These are phyloP conservation scores for Scleroderma citrinum DNA, from an alignment of 768 basidiomycete species.

Conservation along the genomic window DNA sequence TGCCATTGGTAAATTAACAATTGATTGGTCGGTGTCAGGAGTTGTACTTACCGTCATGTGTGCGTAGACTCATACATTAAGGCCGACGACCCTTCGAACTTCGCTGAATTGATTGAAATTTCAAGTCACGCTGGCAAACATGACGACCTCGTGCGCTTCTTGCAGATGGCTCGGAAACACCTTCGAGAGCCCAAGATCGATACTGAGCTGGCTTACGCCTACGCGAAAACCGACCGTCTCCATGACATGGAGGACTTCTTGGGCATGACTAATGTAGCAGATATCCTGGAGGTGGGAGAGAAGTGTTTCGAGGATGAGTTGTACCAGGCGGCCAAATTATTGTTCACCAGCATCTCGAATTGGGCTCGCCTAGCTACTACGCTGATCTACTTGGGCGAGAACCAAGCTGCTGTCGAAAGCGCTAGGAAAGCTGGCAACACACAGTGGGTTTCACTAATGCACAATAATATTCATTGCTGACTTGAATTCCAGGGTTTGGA, in stretches of 20 bases:
- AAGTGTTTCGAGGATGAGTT: slow-evolving; percentile 98
- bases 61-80: slow-evolving; percentile 90
- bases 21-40: background rate
- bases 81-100: slow-evolving; percentile 93
- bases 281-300: slow-evolving; percentile 94
- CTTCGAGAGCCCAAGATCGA: slow-evolving; percentile 97
- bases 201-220: slow-evolving; percentile 96
- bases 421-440: slow-evolving; percentile 99
- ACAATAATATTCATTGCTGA: slow-evolving; percentile 5
- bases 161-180: slow-evolving; percentile 98
- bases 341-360: slow-evolving; percentile 97
- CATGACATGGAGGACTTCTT: slow-evolving; percentile 99
- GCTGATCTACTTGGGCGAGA: slow-evolving; percentile 96
- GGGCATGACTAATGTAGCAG: slow-evolving; percentile 96
- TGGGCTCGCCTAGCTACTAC: slow-evolving; percentile 98
- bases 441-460: slow-evolving; percentile 51
- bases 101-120: slow-evolving; percentile 92
- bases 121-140: slow-evolving; percentile 88
- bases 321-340: slow-evolving; percentile 92
- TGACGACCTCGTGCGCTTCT: slow-evolving; percentile 90
- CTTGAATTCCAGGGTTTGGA: slow-evolving; percentile 76
- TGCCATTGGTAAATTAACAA: slow-evolving; percentile 68
- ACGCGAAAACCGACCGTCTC: slow-evolving; percentile 94
- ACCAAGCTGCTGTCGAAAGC: slow-evolving; percentile 97
- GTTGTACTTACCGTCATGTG: slow-evolving; percentile 2